phyloP scores from a whole-genome alignment of 106 monocot species.

The Alisma plantagoaquatica region DNA sequence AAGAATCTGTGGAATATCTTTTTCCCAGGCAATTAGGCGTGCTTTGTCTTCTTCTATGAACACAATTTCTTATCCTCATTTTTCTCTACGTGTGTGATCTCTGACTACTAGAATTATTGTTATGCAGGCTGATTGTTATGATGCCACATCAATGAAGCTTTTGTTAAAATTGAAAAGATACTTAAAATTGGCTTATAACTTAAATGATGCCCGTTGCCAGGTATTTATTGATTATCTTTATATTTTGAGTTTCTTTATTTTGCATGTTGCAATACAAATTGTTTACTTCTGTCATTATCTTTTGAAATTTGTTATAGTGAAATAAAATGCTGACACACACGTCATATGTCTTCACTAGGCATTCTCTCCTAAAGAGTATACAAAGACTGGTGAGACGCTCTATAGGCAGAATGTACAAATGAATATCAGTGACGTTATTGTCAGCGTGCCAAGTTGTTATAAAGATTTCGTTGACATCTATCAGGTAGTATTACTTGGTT shows the following conservation, averaged over 20 bases:
- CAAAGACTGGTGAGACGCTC: slow-evolving; percentile 68
- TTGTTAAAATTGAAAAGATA: slow-evolving; percentile 89
- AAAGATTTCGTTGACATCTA: slow-evolving; percentile 58
- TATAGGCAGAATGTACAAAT: slow-evolving; percentile 78
- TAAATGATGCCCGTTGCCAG: slow-evolving; percentile 90
- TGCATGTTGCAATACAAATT: neutral
- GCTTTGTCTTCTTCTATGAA: too few species aligned
- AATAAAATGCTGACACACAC: slow-evolving; percentile 1
- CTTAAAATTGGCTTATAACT: slow-evolving; percentile 64
- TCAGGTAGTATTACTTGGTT: slow-evolving; percentile 56
- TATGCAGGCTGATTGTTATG: slow-evolving; percentile 90
- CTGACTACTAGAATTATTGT: too few species aligned
- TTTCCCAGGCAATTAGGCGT: too few species aligned
- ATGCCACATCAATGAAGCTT: slow-evolving; percentile 77
- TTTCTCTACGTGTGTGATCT: too few species aligned
- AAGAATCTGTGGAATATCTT: too few species aligned
- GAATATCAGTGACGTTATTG: slow-evolving; percentile 32
- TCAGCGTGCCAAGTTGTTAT: slow-evolving; percentile 30
- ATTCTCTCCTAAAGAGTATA: slow-evolving; percentile 77
- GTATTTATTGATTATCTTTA: slow-evolving; percentile 14
- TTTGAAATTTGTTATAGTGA: neutral
- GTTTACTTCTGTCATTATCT: neutral
- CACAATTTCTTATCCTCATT: too few species aligned
- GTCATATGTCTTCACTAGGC: slow-evolving; percentile 58
- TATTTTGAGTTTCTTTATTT: neutral